phyloP scores from a whole-genome alignment of 257 asterid species.

The Nemophila menziesii region DNA sequence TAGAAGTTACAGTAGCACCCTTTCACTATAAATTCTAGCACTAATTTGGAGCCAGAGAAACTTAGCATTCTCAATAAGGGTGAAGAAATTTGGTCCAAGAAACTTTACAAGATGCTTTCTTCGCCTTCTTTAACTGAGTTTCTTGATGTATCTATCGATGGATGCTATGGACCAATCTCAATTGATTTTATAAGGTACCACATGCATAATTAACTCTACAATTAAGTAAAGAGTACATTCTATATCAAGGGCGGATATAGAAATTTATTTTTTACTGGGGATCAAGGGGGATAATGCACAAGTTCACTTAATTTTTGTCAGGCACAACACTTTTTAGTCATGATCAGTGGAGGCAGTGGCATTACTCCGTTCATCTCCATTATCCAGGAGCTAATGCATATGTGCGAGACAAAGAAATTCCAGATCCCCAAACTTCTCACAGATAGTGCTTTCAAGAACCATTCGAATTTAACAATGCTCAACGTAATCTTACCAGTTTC shows the following conservation, averaged over 20 bases:
- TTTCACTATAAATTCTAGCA: slow-evolving; percentile 59
- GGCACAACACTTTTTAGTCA: slow-evolving; percentile 54
- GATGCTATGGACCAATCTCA: slow-evolving; percentile 82
- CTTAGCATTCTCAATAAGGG: slow-evolving; percentile 50
- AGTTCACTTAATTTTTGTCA: slow-evolving; percentile 17
- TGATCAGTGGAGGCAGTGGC: slow-evolving; percentile 95
- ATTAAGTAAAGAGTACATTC: too few relatives aligned
- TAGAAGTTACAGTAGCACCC: slow-evolving; percentile 95
- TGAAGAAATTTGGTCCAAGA: slow-evolving; percentile 72
- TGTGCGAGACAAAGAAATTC: slow-evolving; percentile 25
- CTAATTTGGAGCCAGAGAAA: slow-evolving; percentile 54
- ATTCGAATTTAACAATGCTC: slow-evolving; percentile 48
- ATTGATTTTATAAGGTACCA: slow-evolving; percentile 62
- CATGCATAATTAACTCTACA: too few relatives aligned
- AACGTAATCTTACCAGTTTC: slow-evolving; percentile 56
- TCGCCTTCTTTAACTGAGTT: slow-evolving; percentile 44
- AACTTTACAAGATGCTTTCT: slow-evolving; percentile 45
- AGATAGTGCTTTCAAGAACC: slow-evolving; percentile 52
- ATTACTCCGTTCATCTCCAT: slow-evolving; percentile 82
- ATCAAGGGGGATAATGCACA: too few relatives aligned
- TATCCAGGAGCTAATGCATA: slow-evolving; percentile 48
- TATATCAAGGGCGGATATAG: too few relatives aligned
- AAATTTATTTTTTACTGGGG: too few relatives aligned
- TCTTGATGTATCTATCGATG: slow-evolving; percentile 56
- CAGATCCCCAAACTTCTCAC: slow-evolving; percentile 46